phyloP scores from a whole-genome alignment of 2,329 filamentous ascomycete genomes.

The Ophiostoma triangulosporum region DNA sequence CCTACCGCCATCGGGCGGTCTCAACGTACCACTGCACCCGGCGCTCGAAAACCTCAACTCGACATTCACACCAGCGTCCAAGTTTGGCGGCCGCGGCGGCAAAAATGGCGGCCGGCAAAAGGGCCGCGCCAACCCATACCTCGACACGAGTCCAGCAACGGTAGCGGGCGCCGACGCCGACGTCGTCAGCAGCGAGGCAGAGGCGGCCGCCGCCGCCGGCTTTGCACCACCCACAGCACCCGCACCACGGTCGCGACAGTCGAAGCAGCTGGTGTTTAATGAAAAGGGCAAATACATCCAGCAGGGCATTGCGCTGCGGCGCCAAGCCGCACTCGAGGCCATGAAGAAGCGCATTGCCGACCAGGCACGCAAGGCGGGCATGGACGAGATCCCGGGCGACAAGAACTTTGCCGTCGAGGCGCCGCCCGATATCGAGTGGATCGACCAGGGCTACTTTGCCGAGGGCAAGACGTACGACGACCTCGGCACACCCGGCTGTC shows the following conservation, averaged over 20 bases:
- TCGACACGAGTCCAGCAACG: constrained; percentile 53
- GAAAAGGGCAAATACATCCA: constrained; percentile 95
- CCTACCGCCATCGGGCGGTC: constrained; percentile 36
- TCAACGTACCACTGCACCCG: constrained; percentile 66
- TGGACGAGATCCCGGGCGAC: constrained; percentile 85
- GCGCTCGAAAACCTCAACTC: constrained; percentile 48
- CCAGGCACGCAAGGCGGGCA: constrained; percentile 75
- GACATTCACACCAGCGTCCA: constrained; percentile 29
- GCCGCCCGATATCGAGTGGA: constrained; percentile 90
- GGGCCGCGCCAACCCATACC: constrained; percentile 56
- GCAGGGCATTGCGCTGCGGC: constrained; percentile 76
- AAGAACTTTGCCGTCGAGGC: constrained; percentile 75
- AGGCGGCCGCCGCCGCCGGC: constrained; percentile 33
- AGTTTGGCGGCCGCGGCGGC: constrained; percentile 4
- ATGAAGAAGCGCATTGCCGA: constrained; percentile 91
- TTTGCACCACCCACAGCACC: constrained; percentile 29
- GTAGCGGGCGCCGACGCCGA: constrained; percentile 31
- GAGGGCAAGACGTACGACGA: constrained; percentile 61
- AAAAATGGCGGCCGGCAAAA: constrained; percentile 6
- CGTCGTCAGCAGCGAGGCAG: constrained; percentile 59
- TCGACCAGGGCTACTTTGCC: constrained; percentile 73
- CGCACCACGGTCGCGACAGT: constrained; percentile 47
- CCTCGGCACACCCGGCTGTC: constrained; percentile 47
- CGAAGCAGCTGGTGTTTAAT: constrained; percentile 76
- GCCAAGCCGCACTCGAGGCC: constrained; percentile 77